Base-by-base conservation (phyloP, 2,329 filamentous ascomycete genomes). In the Aspergillus jensenii region DNA sequence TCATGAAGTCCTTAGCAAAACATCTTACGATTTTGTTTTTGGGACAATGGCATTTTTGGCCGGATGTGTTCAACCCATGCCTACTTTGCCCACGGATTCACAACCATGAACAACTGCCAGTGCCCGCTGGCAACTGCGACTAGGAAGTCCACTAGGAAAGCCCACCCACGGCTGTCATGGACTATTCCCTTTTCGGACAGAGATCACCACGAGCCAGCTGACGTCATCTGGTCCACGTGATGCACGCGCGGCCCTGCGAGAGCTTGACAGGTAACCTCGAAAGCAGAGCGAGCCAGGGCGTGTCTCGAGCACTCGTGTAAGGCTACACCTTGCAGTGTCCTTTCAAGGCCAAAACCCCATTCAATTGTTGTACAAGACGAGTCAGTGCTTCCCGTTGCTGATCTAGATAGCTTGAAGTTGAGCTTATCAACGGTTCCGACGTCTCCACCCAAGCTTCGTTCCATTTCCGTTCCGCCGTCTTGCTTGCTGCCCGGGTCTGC, bases 371-470 rank as follows among this genome's bases (percentile, higher is more conserved):
- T 35, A 11, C 17, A 17, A 4, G 33, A 12, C 35, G 17, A 17
- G 19, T 35, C 27, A 31, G 27, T 17, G 23, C 17, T 8, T 35
- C 27, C 11, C 7, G n/a, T 21, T 11, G 15, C 11, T n/a, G 47
- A 50, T 27, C 31, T n/a, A n/a, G 9, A 52, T 41, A 7, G 39
- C 49, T 52, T 52, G 39, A 46, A 21, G 12, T 17, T 51, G 25
- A 37, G 33, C 52, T 54, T 54, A 48, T 54, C 52, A 54, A n/a
- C 52, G 51, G 19, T 37, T 43, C 41, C 31, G 27, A 17, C 52
- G 35, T 43, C 53, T 43, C 46, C 46, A 51, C 47, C 47, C 19
- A 17, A 56, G 54, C 54, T 56, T 52, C 52, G 25, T 40, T 41
- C 43, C 33, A 33, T 33, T 41, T 51, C 14, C 23, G 25, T 25